Base-by-base conservation (phyloP, 2,329 filamentous ascomycete genomes). In the Phialophora expanda region DNA sequence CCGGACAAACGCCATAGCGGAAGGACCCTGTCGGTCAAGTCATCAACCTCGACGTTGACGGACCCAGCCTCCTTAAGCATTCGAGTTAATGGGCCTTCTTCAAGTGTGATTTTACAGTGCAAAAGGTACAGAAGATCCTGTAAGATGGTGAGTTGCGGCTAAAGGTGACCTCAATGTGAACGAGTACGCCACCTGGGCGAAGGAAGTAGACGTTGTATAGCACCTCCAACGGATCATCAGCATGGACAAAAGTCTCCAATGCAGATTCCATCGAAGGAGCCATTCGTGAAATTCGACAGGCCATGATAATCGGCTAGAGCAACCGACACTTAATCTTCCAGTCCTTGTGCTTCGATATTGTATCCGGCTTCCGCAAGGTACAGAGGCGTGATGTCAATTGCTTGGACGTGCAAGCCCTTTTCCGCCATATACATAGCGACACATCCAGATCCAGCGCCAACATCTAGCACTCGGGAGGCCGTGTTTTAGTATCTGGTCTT, bases 231-330 rank as follows among this genome's bases (percentile, higher is more conserved):
- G 82, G 79, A 46, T 85, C 78, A 0, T 80, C 82, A 0, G 84
- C 82, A 69, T 86, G 84, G 0, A 85, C 83, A 55, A 86, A 79
- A 0, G 83, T 85, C 73, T 86, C 83, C 80, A 86, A 84, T 86
- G 72, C 86, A 86, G 30, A 83, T 74, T 3, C 83, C 84, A 61
- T 86, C 83, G 50, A 83, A 79, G 0, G 76, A 80, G 3, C 69
- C 73, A 28, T 75, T 69, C 0, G 69, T 61, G 24, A 85, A 56
- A 11, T 57, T 74, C 1, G 81, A 78, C 0, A 86, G 76, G 66
- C 85, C 75, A 67, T 86, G 84, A 69, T 86, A 86, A 68, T 86
- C 82, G 73, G 78, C 81, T 65, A 77, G 77, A 3, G 70, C 72
- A 30, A 30, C 28, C 6, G 28, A 30, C 8, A 30, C 28, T 30